Base-by-base conservation (phyloP, 306 rosid species). In the Quercus dentata region DNA sequence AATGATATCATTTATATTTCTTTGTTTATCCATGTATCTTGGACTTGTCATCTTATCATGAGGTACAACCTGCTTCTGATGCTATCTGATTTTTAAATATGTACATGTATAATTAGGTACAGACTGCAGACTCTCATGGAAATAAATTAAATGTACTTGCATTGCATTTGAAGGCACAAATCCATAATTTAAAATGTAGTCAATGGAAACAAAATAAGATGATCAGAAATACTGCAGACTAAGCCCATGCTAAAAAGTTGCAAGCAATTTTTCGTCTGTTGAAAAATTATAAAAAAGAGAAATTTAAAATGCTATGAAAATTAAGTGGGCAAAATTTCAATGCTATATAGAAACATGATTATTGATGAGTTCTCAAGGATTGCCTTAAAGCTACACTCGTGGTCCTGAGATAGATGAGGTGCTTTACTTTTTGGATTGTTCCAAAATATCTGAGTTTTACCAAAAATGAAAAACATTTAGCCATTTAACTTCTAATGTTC, bases 41-140 rank as follows among this genome's bases (percentile, higher is more conserved):
- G 85, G 89, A 21, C 91, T 85, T 1, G 87, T 88, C 80, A 85
- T 88, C 83, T 82, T 88, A 70, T 88, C 91, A 15, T 88, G 85
- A 88, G 91, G 86, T 88, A 88, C 69, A 33, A 59, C 46, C 73
- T 62, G 49, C 77, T 72, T 44, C 56, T 62, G 5, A 12, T 31
- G 9, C 14, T 63, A 38, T 19, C n/a, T 52, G 17, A 28, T 70
- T 76, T 13, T 44, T 35, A n/a, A 68, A 81, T 69, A n/a, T 58
- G n/a, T 69, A 30, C 21, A 15, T 46, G 8, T 27, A 5, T 25
- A 35, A 3, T 35, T 13, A 80, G 46, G 46, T 11, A 41, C 11
- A 8, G 46, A 46, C 14, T 30, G 4, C 46, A 74, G 4, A 5
- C 1, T 63, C 69, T 12, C 35, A 15, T 13, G 67, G 4, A 30